These are phyloP conservation scores for Ascochyta viciae-villosae DNA, from an alignment of 2,329 filamentous ascomycete species.

Conservation along the genomic window DNA sequence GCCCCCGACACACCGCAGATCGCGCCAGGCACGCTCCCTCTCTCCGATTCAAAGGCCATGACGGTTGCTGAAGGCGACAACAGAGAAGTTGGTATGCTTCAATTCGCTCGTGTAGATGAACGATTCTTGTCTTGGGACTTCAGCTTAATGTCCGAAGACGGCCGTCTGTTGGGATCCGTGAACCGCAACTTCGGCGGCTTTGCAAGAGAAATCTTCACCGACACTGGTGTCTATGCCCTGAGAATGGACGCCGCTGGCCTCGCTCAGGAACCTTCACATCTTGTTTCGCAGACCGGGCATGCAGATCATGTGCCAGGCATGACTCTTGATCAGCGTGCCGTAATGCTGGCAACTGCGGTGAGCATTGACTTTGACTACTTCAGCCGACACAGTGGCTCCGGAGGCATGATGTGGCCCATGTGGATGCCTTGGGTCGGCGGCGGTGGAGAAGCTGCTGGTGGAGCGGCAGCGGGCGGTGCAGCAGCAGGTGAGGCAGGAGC, in stretches of 20 bases:
- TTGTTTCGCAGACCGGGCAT: slow-evolving; percentile 48
- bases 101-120: slow-evolving; percentile 69
- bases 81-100: slow-evolving; percentile 57
- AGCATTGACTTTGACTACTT: slow-evolving; percentile 73
- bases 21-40: slow-evolving; percentile 53
- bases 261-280: slow-evolving; percentile 47
- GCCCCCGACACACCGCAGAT: slow-evolving; percentile 50
- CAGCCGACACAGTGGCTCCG: slow-evolving; percentile 62
- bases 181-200: slow-evolving; percentile 70
- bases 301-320: slow-evolving; percentile 55
- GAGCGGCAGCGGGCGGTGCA: slow-evolving; percentile 50
- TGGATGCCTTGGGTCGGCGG: slow-evolving; percentile 60
- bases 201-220: slow-evolving; percentile 69
- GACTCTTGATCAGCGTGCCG: slow-evolving; percentile 70
- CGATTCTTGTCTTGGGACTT: slow-evolving; percentile 72
- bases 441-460: slow-evolving; percentile 41
- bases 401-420: slow-evolving; percentile 54
- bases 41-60: slow-evolving; percentile 59
- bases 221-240: slow-evolving; percentile 69
- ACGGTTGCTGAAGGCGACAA: slow-evolving; percentile 49
- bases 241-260: slow-evolving; percentile 67
- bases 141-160: slow-evolving; percentile 60
- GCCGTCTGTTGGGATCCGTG: slow-evolving; percentile 64
- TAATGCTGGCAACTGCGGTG: slow-evolving; percentile 71
- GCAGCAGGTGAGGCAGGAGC: slow-evolving; percentile 48